Evolutionary conservation across 257 asterid species (phyloP).

Genomic region (Paraleonurus japonicus): DNA sequence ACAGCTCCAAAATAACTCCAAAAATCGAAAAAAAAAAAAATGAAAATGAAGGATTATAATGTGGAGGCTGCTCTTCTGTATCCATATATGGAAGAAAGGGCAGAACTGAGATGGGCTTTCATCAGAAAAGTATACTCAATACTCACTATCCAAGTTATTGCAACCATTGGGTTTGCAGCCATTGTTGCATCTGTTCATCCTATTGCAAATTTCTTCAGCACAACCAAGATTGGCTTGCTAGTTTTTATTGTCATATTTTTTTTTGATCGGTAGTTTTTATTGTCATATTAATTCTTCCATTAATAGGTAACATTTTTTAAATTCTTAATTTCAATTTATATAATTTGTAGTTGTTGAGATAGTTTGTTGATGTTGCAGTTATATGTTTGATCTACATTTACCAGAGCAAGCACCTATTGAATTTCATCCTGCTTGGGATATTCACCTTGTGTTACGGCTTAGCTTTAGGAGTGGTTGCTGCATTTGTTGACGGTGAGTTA

Average conservation of each 20-base stretch:
- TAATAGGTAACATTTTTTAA: conserved; percentile 28
- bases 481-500: conserved; percentile 23
- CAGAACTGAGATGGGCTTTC: conserved; percentile 58
- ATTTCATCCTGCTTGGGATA: conserved; percentile 31
- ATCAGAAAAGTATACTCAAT: conserved; percentile 58
- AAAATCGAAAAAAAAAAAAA: too few species aligned
- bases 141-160: conserved; percentile 40
- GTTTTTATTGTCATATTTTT: conserved; percentile 23
- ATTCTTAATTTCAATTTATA: background rate
- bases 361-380: conserved; percentile 14
- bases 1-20: too few species aligned
- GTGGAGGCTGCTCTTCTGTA: conserved; percentile 45
- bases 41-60: too few species aligned
- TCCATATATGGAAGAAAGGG: conserved; percentile 56
- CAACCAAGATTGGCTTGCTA: conserved; percentile 31
- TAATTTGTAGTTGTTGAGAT: background rate
- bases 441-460: conserved; percentile 29
- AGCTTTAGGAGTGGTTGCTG: conserved; percentile 14
- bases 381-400: background rate
- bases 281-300: conserved; percentile 3
- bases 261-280: conserved; percentile 44
- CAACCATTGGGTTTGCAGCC: conserved; percentile 26
- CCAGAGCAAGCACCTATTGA: conserved; percentile 23
- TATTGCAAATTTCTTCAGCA: background rate
- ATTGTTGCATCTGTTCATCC: background rate